Percentiles rank a stretch among this genome's conserved stretches.
Evolutionary conservation across 352 stramenopile species (phyloP).

Genomic region (Globisporangium middletonii): DNA sequence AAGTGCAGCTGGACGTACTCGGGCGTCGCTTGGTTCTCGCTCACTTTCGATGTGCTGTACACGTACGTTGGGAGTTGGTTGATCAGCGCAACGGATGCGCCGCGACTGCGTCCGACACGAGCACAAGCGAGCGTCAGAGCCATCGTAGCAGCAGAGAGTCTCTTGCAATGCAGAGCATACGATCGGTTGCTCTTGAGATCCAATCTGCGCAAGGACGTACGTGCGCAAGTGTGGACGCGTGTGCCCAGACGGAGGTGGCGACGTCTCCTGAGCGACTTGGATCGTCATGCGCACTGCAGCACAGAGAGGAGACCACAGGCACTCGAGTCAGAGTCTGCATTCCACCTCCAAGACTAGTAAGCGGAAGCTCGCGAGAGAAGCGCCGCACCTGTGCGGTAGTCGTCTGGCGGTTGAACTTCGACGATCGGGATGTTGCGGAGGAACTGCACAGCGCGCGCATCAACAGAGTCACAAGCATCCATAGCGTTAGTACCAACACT

Average conservation of each 20-base stretch:
- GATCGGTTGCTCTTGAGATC: no score
- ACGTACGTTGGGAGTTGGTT: slow-evolving; percentile 79
- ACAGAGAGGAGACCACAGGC: background rate
- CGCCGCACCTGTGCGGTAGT: slow-evolving; percentile 28
- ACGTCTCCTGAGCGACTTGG: slow-evolving; percentile 23
- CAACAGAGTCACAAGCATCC: background rate
- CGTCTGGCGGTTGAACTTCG: slow-evolving; percentile 24
- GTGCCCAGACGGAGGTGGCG: slow-evolving; percentile 15
- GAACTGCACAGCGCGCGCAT: slow-evolving; percentile 9
- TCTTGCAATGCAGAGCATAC: no score
- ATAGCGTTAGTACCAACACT: background rate
- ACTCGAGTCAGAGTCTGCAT: no score
- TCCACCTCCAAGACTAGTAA: no score
- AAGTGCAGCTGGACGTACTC: slow-evolving; percentile 33
- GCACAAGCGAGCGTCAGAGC: background rate
- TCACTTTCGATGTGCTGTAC: slow-evolving; percentile 49
- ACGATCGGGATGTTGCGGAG: slow-evolving; percentile 14
- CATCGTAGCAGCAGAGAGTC: background rate
- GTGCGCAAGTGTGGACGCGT: slow-evolving; percentile 27
- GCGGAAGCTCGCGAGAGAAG: no score
- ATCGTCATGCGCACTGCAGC: slow-evolving; percentile 51
- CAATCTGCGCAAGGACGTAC: slow-evolving; percentile 6
- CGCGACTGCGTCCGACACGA: slow-evolving; percentile 29
- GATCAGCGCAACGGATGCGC: slow-evolving; percentile 56
- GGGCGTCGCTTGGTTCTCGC: slow-evolving; percentile 31